Evolutionary conservation across 352 stramenopile genomes (phyloP), one percentile per base, ranked within the genome.

Genomic region (Thraustochytrium sp.): DNA sequence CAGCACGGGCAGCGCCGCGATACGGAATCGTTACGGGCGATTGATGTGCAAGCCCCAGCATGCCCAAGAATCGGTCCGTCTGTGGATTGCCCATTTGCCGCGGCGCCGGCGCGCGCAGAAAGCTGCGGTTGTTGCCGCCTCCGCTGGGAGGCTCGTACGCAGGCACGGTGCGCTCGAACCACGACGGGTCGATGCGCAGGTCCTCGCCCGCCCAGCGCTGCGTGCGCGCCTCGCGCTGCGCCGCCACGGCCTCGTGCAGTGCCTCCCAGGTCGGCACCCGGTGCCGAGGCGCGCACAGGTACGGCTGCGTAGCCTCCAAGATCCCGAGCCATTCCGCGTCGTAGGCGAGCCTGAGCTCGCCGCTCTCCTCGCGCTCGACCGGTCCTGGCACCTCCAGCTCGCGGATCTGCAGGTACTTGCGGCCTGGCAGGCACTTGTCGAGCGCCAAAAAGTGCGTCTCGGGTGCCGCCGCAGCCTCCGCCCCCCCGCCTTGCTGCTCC

Each of bases 351-450:
- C 89, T 91, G 5, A 89, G 87, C 5, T 85, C 85, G 23, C 62
- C 59, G 31, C 82, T 64, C 18, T 87, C 44, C 29, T 63, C 64
- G 82, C 49, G 59, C 9, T 36, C 34, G 42, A 59, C 23, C 38
- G 18, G 38, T 80, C 49, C n/a, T 64, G 76, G 26, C 82, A 96
- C 90, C 68, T 80, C 51, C 38, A 96, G 31, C 49, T 98, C 89
- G 3, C 98, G 64, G 40, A 99, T 92, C 72, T 98, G 94, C 44
- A 99, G 89, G 85, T 97, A 98, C 40, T 97, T 92, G 31, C 95
- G 88, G 55, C 93, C 91, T 16, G 94, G 96, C 2, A 99, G 89
- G 82, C 95, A 99, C 87, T 99, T 99, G 90, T 99, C 97, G n/a
- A 99, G 89, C 36, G 96, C 96, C n/a, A 99, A 85, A 87, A 99